phyloP scores from a whole-genome alignment of 129 eudicot genomes.

The Flaveria trinervia region DNA sequence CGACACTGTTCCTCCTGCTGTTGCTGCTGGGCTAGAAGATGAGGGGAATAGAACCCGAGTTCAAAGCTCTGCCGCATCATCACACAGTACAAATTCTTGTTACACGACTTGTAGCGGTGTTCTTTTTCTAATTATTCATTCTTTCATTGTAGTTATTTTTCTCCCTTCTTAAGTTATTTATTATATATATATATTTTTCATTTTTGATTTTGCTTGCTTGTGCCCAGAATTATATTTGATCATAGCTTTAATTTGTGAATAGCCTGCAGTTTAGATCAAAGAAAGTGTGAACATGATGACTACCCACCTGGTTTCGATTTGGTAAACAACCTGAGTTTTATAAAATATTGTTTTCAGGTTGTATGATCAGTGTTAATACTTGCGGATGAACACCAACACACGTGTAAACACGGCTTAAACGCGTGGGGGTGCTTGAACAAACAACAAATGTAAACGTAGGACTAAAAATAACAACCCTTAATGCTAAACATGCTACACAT shows the following conservation, averaged over 20 bases:
- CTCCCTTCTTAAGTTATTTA: conserved; percentile 8
- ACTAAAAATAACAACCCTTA: too few relatives aligned
- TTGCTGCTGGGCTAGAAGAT: conserved; percentile 51
- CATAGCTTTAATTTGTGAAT: conserved; percentile 30
- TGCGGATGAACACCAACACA: too few relatives aligned
- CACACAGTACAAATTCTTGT: conserved; percentile 14
- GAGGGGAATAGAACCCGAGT: conserved; percentile 25
- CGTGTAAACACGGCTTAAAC: too few relatives aligned
- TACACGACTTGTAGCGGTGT: conserved; percentile 19
- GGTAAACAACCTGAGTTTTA: too few relatives aligned
- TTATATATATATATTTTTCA: not conserved
- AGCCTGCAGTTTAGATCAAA: conserved; percentile 1
- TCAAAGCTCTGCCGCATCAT: conserved; percentile 38
- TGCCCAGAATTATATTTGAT: not conserved
- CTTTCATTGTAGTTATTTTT: conserved; percentile 34
- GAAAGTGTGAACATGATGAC: not conserved
- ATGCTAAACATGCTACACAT: too few relatives aligned
- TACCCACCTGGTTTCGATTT: too few relatives aligned
- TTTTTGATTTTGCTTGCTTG: not conserved
- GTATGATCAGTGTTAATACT: too few relatives aligned
- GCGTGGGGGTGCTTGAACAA: too few relatives aligned
- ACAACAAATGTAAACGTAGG: too few relatives aligned
- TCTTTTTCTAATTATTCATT: conserved; percentile 36
- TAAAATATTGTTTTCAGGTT: too few relatives aligned
- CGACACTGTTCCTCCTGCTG: conserved; percentile 52